phyloP scores from a whole-genome alignment of 192 early-diverging fungal species.

The Backusella morwellensis region DNA sequence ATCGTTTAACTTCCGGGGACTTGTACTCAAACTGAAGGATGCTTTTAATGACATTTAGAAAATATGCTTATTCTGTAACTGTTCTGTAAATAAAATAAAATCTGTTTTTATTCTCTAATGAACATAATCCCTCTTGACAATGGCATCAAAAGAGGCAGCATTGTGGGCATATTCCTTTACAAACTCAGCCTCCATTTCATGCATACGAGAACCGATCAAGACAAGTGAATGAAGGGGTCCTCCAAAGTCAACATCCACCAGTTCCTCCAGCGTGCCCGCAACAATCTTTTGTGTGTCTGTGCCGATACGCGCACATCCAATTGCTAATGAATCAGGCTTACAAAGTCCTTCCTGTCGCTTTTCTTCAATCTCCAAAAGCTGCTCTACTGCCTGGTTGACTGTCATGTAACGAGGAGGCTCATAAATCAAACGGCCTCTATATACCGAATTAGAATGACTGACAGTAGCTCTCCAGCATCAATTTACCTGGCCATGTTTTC shows the following conservation, averaged over 20 bases:
- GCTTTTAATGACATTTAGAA: neutral
- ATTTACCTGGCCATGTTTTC: constrained; percentile 87
- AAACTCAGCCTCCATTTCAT: constrained; percentile 90
- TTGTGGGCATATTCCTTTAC: constrained; percentile 76
- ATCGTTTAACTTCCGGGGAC: neutral
- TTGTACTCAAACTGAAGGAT: neutral
- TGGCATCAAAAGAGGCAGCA: constrained; percentile 56
- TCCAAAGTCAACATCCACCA: constrained; percentile 88
- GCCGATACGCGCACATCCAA: constrained; percentile 91
- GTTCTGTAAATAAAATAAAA: neutral
- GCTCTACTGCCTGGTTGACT: constrained; percentile 87
- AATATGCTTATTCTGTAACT: neutral
- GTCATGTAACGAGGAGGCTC: constrained; percentile 99
- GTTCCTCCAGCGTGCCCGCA: constrained; percentile 83
- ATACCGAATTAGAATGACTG: neutral
- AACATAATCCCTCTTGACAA: constrained; percentile 47
- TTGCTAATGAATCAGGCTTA: constrained; percentile 75
- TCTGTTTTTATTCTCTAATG: neutral
- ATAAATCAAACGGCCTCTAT: constrained; percentile 85
- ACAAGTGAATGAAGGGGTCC: constrained; percentile 93
- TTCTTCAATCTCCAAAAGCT: constrained; percentile 92
- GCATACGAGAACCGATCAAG: constrained; percentile 84
- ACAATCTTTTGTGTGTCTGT: constrained; percentile 79
- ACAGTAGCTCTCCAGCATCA: neutral
- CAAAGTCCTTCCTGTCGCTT: constrained; percentile 73